Evolutionary conservation across 352 stramenopile species (phyloP), one percentile per base, ranked within the genome.

Genomic region (Chrysophaeum taylorii): DNA sequence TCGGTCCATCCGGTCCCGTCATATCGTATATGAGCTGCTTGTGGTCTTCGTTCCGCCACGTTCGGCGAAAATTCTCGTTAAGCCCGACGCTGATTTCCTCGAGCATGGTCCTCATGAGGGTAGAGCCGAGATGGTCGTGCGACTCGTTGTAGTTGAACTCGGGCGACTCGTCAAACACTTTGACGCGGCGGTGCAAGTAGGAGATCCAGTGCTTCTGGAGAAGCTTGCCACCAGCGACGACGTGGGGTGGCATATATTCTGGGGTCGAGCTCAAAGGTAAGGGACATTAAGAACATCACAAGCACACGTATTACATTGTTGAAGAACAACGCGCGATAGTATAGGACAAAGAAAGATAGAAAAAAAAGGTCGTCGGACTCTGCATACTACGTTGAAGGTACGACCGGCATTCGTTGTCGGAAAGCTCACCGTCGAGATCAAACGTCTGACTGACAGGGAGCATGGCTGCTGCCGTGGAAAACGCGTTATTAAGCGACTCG

Each of bases 1-100:
- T 43, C 41, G 76, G 78, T 52, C 69, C 78, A 16, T 70, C 39
- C 54, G 68, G 23, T 21, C 69, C 25, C 36, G 75, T 64, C 42
- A 78, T 78, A 64, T 82, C 77, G 50, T 82, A 82, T 15, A 82
- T 79, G 29, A 82, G 35, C 41, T 82, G 77, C 5, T 75, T 76
- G 69, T 81, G 73, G 18, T 73, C 72, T 53, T 62, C 71, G 37
- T 16, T 50, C 36, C 68, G 60, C 75, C 77, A 81, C 31, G 60
- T 76, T 7, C 42, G 27, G 53, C 72, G 73, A 62, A 78, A 73
- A 21, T 78, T 67, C 29, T 52, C 43, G 14, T 21, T 2, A 0
- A 82, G 70, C 31, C 76, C 76, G 60, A 73, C 68, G 21, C 61
- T 67, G 42, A 75, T 70, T 73, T 82, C 77, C 38, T 60, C 38